Evolutionary conservation across 495 filamentous ascomycete species (phyloP).

Genomic region (Hypoxylon perforatum): DNA sequence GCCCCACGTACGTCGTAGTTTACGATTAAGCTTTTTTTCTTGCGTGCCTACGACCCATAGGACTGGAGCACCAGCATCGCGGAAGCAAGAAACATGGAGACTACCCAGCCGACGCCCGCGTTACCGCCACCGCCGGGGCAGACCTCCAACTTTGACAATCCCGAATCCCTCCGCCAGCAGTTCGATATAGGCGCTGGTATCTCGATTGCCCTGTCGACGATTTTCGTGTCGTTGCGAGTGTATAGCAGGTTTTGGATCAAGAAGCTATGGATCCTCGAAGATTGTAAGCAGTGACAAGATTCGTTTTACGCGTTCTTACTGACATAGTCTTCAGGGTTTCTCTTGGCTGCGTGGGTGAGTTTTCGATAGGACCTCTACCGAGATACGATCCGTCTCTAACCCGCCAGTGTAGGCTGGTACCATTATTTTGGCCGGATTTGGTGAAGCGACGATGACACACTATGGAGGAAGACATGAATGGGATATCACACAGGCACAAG

Average conservation of each 20-base stretch:
- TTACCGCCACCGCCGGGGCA: constrained; percentile 27
- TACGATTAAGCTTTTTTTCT: too few relatives aligned
- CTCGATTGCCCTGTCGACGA: constrained; percentile 40
- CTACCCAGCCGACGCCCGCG: constrained; percentile 1
- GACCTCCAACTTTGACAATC: constrained; percentile 24
- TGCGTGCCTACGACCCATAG: too few relatives aligned
- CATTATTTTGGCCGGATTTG: constrained; percentile 32
- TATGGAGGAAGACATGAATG: constrained; percentile 50
- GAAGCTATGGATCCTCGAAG: constrained; percentile 46
- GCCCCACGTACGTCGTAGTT: too few relatives aligned
- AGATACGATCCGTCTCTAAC: not conserved
- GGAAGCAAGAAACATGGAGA: too few relatives aligned
- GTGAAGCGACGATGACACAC: constrained; percentile 41
- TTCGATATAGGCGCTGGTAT: constrained; percentile 41
- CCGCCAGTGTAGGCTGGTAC: constrained; percentile 14
- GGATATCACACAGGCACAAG: constrained; percentile 45
- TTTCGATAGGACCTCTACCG: not conserved
- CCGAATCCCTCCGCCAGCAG: constrained; percentile 15
- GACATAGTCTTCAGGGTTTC: not conserved
- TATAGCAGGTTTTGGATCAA: constrained; percentile 44
- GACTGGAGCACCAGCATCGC: too few relatives aligned
- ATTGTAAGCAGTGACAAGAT: constrained; percentile 15
- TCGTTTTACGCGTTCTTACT: not conserved
- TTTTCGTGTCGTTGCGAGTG: constrained; percentile 43
- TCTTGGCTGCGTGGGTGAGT: not conserved